Conservation (phyloP, 805 yeast species). For the Wickerhamiella nectarea region DNA sequence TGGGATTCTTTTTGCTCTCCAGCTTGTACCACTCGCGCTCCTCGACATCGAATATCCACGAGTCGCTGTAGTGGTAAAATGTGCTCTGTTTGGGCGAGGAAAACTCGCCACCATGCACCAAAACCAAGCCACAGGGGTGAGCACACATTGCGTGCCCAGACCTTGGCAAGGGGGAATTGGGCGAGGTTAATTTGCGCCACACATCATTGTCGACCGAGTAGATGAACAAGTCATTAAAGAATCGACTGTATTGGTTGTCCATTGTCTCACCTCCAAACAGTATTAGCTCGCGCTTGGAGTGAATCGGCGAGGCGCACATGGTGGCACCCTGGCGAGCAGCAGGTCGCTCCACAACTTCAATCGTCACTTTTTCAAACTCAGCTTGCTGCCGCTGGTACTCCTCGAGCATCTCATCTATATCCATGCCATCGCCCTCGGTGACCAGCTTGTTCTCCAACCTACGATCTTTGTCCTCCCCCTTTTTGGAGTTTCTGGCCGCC, state of each 20-base stretch:
- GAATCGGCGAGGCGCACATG: slow-evolving; percentile 59
- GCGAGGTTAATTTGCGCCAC: slow-evolving; percentile 70
- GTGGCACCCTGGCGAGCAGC: slow-evolving; percentile 58
- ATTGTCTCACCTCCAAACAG: slow-evolving; percentile 84
- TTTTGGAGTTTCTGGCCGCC: slow-evolving; percentile 57
- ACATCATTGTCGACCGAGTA: slow-evolving; percentile 62
- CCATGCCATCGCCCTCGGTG: slow-evolving; percentile 67
- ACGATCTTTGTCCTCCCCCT: slow-evolving; percentile 62
- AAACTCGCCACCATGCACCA: slow-evolving; percentile 93
- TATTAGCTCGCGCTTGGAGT: slow-evolving; percentile 62
- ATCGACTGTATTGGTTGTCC: slow-evolving; percentile 38
- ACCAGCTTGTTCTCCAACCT: slow-evolving; percentile 49
- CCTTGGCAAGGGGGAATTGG: slow-evolving; percentile 82
- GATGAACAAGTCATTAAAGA: slow-evolving; percentile 68
- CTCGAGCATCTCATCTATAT: slow-evolving; percentile 69
- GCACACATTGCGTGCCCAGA: slow-evolving; percentile 89
- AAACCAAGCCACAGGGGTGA: slow-evolving; percentile 76
- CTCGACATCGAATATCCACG: slow-evolving; percentile 81
- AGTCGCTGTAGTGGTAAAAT: slow-evolving; percentile 90
- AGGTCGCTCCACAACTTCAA: slow-evolving; percentile 49
- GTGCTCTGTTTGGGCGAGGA: slow-evolving; percentile 92
- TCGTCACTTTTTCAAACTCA: slow-evolving; percentile 54
- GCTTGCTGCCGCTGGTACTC: slow-evolving; percentile 71
- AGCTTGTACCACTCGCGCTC: slow-evolving; percentile 83
- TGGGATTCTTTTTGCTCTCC: slow-evolving; percentile 55